Conservation (phyloP, 73 alveolate genomes). For the Tetrahymena elliotti region DNA sequence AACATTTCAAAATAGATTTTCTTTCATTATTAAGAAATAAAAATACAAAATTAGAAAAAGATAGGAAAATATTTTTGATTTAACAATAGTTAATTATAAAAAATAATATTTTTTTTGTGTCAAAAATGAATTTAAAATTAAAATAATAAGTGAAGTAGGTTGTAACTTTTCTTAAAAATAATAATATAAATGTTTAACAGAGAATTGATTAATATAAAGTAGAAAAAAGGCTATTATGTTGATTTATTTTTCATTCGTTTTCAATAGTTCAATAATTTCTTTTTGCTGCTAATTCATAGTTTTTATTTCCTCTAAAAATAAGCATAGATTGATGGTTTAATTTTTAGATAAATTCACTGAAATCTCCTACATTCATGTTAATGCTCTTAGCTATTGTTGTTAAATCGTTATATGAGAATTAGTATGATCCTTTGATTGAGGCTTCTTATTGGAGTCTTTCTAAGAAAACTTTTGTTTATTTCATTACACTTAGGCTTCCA, state of each 20-base stretch:
- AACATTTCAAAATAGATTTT: no score
- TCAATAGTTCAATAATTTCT: background rate
- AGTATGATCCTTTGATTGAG: constrained; percentile 24
- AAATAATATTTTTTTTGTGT: no score
- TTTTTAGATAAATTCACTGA: constrained; percentile 55
- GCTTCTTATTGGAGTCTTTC: constrained; percentile 62
- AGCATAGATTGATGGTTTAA: constrained; percentile 42
- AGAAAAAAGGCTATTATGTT: background rate
- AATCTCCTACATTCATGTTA: constrained; percentile 77
- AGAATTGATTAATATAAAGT: background rate
- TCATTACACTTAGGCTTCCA: constrained; percentile 56
- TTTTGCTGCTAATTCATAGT: constrained; percentile 7
- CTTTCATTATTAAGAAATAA: no score
- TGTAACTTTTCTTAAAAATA: no score
- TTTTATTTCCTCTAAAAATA: constrained; percentile 1
- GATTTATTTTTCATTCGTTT: background rate
- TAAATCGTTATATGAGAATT: constrained; percentile 52
- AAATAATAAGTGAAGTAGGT: no score
- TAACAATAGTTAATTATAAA: no score
- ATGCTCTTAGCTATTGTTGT: constrained; percentile 49
- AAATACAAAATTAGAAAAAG: no score
- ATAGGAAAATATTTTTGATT: no score
- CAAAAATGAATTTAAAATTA: no score
- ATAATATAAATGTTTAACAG: background rate
- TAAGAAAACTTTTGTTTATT: constrained; percentile 58